Evolutionary conservation across 164 flowering plant species (phyloP), one percentile per base, ranked within the genome.

Genomic region (Aristolochia californica): DNA sequence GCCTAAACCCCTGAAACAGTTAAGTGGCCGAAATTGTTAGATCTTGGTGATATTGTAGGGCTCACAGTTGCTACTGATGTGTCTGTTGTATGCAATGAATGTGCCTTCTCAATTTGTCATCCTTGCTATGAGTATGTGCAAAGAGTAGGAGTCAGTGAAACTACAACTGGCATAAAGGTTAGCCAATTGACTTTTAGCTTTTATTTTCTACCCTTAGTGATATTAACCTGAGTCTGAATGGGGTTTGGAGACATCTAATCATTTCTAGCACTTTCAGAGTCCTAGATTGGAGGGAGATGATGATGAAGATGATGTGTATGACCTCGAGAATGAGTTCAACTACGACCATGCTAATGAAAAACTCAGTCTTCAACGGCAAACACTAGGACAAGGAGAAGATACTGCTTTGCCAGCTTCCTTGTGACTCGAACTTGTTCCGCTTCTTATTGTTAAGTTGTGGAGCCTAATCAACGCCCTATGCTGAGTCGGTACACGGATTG

Each of bases 121-220:
- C n/a, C n/a, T n/a, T n/a, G n/a, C n/a, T n/a, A n/a, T n/a, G n/a
- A n/a, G n/a, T n/a, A n/a, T n/a, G n/a, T n/a, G n/a, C n/a, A n/a
- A n/a, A n/a, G n/a, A n/a, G n/a, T n/a, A n/a, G n/a, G n/a, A n/a
- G n/a, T 62, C 94, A 89, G 53, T 93, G 98, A 83, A 77, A 93
- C 94, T 93, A 75, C 76, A 89, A 87, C 66, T 97, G 98, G 30
- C 58, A 87, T 59, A 89, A 85, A 75, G 98, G 98, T 84, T 57
- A 27, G 16, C 15, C 44, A 30, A 15, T 28, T 18, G 54, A 23
- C 34, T 17, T 5, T 44, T 34, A 27, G 16, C 12, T 23, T 47
- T 43, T 24, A 17, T 9, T 30, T 55, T 24, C 18, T 2, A n/a
- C 17, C 34, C 18, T 28, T 16, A 16, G 30, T 38, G 22, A 22